Conservation (phyloP, 1,284 basidiomycete genomes). For the Microbotryum silenes-acaulis region DNA sequence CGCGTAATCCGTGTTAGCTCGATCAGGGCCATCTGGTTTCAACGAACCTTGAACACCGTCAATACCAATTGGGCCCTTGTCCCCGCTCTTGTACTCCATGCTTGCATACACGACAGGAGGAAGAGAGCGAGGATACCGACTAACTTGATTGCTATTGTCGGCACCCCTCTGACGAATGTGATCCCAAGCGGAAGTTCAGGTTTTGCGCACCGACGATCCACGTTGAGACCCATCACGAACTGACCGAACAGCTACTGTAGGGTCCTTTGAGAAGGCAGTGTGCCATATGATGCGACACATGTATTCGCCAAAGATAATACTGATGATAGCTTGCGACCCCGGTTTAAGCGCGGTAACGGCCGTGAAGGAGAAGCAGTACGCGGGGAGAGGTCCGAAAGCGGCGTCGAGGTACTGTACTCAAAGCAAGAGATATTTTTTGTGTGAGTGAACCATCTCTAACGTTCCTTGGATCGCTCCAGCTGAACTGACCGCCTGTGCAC, state of each 20-base stretch:
- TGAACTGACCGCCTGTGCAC: slow-evolving; percentile 53
- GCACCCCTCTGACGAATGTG: slow-evolving; percentile 46
- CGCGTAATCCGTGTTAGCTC: slow-evolving; percentile 46
- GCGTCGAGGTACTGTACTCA: slow-evolving; percentile 74
- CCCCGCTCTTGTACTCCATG: slow-evolving; percentile 69
- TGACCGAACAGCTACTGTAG: slow-evolving; percentile 33
- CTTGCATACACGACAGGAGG: slow-evolving; percentile 65
- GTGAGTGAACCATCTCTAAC: slow-evolving; percentile 76
- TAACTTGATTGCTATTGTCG: slow-evolving; percentile 72
- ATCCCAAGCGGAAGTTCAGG: not conserved
- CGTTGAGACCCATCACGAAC: not conserved
- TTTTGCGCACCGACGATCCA: not conserved
- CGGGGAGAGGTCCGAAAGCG: slow-evolving; percentile 42
- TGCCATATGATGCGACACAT: slow-evolving; percentile 54
- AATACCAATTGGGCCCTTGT: slow-evolving; percentile 75
- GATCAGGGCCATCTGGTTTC: not conserved
- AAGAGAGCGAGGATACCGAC: slow-evolving; percentile 68
- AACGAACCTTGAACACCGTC: slow-evolving; percentile 69
- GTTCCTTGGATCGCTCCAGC: too few relatives aligned
- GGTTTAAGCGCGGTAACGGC: slow-evolving; percentile 45
- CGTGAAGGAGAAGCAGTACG: slow-evolving; percentile 49
- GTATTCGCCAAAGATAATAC: slow-evolving; percentile 65
- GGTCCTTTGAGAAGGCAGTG: slow-evolving; percentile 35
- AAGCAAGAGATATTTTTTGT: slow-evolving; percentile 77
- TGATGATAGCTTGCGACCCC: slow-evolving; percentile 47